These are phyloP conservation scores for Juglanconis sp. DNA, from an alignment of 2,329 filamentous ascomycete species.

Conservation along the genomic window DNA sequence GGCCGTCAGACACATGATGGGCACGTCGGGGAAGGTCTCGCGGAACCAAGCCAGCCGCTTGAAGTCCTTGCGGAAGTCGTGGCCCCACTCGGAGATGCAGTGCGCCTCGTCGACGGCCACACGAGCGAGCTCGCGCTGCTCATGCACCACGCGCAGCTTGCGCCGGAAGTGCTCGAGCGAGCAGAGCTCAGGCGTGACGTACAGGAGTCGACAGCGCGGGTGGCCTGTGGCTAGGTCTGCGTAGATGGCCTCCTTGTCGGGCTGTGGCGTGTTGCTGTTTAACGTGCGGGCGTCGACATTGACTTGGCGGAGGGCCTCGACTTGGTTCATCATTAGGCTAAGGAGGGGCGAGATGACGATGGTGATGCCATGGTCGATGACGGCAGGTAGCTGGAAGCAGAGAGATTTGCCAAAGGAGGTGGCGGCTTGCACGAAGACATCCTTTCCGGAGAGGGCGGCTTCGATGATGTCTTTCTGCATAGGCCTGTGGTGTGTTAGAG, in stretches of 20 bases:
- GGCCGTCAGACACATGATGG: constrained; percentile 88
- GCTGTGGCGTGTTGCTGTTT: constrained; percentile 72
- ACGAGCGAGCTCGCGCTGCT: constrained; percentile 79
- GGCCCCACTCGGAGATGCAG: constrained; percentile 97
- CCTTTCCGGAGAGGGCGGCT: constrained; percentile 74
- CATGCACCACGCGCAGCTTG: constrained; percentile 68
- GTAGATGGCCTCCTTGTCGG: constrained; percentile 67
- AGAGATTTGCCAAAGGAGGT: constrained; percentile 90
- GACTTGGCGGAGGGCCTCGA: constrained; percentile 70
- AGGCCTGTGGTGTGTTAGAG: constrained; percentile 51
- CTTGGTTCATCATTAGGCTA: constrained; percentile 94
- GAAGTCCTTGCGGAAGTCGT: constrained; percentile 93
- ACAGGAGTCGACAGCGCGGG: constrained; percentile 77
- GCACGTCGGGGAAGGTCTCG: constrained; percentile 74
- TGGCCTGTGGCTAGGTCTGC: constrained; percentile 85
- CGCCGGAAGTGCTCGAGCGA: constrained; percentile 73
- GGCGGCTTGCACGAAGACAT: constrained; percentile 91
- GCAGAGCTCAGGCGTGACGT: constrained; percentile 91
- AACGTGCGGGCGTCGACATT: constrained; percentile 80
- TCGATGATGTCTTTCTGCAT: constrained; percentile 84
- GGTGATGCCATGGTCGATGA: constrained; percentile 84
- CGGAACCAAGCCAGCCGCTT: constrained; percentile 85
- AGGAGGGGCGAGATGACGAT: constrained; percentile 87
- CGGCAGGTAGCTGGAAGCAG: constrained; percentile 87
- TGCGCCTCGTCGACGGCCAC: constrained; percentile 93